Conservation (phyloP, 768 basidiomycete genomes). For the Mycena crocata region DNA sequence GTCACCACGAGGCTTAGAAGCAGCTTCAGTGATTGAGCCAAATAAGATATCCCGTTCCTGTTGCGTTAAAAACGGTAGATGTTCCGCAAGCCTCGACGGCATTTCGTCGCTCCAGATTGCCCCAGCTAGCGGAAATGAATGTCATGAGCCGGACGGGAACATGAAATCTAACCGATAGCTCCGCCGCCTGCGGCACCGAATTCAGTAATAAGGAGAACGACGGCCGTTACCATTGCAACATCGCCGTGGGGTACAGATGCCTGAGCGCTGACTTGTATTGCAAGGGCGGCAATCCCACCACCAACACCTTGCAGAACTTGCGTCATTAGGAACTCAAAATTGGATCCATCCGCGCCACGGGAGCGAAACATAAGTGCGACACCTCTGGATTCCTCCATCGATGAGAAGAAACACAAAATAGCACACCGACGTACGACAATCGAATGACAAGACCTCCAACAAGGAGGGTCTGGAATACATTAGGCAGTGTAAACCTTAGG, state of each 20-base stretch:
- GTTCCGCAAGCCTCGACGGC: constrained; percentile 67
- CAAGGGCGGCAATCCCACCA: constrained; percentile 73
- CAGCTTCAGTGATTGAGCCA: constrained; percentile 66
- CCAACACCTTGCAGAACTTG: constrained; percentile 82
- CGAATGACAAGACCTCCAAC: constrained; percentile 70
- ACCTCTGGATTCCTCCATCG: constrained; percentile 50
- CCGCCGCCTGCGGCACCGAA: constrained; percentile 75
- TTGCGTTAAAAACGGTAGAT: constrained; percentile 63
- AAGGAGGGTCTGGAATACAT: constrained; percentile 52
- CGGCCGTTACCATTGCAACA: constrained; percentile 74
- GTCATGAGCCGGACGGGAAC: constrained; percentile 9
- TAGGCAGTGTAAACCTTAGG: neutral
- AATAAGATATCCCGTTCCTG: constrained; percentile 59
- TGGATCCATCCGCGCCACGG: constrained; percentile 67
- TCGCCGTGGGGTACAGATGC: constrained; percentile 73
- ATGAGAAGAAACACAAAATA: neutral
- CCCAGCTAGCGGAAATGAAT: constrained; percentile 54
- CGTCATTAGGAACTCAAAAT: constrained; percentile 68
- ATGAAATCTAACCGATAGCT: constrained; percentile 60
- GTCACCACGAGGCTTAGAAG: constrained; percentile 58
- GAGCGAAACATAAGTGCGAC: constrained; percentile 79
- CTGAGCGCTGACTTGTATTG: constrained; percentile 71
- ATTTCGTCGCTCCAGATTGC: constrained; percentile 75
- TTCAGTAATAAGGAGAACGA: constrained; percentile 76
- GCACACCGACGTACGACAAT: constrained; percentile 52